These are phyloP conservation scores for Yamadazyma sp. DNA, from an alignment of 805 yeast species.

Conservation along the genomic window DNA sequence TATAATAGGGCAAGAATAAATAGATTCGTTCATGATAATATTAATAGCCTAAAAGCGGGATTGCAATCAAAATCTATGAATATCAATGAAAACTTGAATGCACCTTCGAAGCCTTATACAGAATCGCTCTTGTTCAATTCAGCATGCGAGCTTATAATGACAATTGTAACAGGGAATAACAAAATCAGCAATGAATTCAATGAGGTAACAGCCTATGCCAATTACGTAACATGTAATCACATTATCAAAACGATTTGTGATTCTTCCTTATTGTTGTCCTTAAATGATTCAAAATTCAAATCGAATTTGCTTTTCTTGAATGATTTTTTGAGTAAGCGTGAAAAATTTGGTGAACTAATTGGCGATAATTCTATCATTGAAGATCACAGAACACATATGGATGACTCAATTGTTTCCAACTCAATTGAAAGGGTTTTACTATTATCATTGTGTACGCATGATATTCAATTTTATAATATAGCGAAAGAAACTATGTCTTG, in stretches of 20 bases:
- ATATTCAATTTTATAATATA: slow-evolving; percentile 39
- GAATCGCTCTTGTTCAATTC: slow-evolving; percentile 26
- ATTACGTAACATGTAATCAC: slow-evolving; percentile 25
- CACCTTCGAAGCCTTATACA: too few relatives aligned
- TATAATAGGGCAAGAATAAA: slow-evolving; percentile 13
- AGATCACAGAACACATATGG: slow-evolving; percentile 11
- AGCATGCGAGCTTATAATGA: slow-evolving; percentile 31
- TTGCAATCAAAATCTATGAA: slow-evolving; percentile 13
- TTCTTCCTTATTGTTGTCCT: slow-evolving; percentile 28
- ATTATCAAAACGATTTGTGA: slow-evolving; percentile 34
- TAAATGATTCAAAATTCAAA: slow-evolving; percentile 35
- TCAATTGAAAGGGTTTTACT: slow-evolving; percentile 37
- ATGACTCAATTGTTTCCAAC: slow-evolving; percentile 10
- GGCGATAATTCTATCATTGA: slow-evolving; percentile 13
- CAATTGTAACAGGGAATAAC: slow-evolving; percentile 21
- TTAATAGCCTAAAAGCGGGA: slow-evolving; percentile 16
- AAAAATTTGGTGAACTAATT: slow-evolving; percentile 13
- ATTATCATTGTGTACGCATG: slow-evolving; percentile 41
- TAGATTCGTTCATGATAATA: slow-evolving; percentile 23
- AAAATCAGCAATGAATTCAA: slow-evolving; percentile 16
- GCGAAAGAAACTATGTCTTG: slow-evolving; percentile 36
- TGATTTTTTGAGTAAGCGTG: slow-evolving; percentile 28
- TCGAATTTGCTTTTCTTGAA: slow-evolving; percentile 33
- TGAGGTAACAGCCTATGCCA: slow-evolving; percentile 24
- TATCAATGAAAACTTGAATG: background rate